Evolutionary conservation across 345 rosid species (phyloP).

Genomic region (Lepidium sativum): DNA sequence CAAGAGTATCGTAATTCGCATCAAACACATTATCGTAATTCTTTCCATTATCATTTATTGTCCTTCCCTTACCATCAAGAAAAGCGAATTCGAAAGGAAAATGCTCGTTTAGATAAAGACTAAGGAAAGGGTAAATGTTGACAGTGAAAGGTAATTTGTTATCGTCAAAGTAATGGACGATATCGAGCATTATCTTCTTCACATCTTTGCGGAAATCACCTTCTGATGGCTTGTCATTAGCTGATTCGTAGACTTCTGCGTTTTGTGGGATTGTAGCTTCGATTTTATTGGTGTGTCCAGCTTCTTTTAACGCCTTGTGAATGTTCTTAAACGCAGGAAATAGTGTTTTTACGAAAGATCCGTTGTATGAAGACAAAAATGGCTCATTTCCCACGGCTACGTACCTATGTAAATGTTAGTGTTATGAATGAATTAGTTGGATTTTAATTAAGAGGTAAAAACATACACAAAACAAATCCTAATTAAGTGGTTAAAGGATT

Average conservation of each 20-base stretch:
- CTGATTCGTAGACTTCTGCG: conserved; percentile 68
- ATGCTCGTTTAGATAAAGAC: conserved; percentile 44
- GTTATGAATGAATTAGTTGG: background rate
- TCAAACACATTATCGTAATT: conserved; percentile 61
- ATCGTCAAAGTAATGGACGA: conserved; percentile 36
- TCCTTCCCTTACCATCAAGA: conserved; percentile 27
- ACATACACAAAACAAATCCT: no score
- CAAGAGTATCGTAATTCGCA: conserved; percentile 81
- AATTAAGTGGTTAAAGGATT: no score
- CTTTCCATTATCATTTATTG: conserved; percentile 31
- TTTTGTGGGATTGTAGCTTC: conserved; percentile 64
- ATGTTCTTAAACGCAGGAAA: conserved; percentile 65
- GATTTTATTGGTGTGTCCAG: conserved; percentile 42
- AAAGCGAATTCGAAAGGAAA: conserved; percentile 71
- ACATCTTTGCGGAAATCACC: conserved; percentile 50
- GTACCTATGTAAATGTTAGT: conserved; percentile 33
- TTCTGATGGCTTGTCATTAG: conserved; percentile 51
- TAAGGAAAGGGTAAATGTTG: conserved; percentile 84
- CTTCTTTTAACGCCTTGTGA: conserved; percentile 57
- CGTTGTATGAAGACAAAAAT: conserved; percentile 59
- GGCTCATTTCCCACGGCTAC: conserved; percentile 94
- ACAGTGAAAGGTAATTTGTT: conserved; percentile 57
- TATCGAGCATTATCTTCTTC: conserved; percentile 31
- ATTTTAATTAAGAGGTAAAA: background rate
- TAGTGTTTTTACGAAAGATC: conserved; percentile 30